Conservation (phyloP, 164 flowering plant species). For the Kingdonia uniflora region DNA sequence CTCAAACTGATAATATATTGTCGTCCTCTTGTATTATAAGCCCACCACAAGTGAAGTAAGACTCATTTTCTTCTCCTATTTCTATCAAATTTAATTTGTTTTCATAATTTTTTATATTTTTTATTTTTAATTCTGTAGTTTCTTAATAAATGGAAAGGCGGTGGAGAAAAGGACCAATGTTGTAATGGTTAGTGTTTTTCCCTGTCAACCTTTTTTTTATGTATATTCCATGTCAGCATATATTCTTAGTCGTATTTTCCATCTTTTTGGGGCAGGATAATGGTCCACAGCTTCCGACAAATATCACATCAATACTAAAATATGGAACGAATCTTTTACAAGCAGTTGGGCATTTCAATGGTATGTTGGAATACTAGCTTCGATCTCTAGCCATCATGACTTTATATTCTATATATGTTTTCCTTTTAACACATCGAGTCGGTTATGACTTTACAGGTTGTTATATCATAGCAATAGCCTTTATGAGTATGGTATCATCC, state of each 20-base stretch:
- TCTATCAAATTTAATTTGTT: neutral
- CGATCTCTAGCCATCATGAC: neutral
- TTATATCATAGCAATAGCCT: constrained; percentile 51
- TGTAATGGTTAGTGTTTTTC: constrained; percentile 41
- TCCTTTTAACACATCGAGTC: constrained; percentile 5
- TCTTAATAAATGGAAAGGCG: constrained; percentile 71
- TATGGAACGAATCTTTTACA: constrained; percentile 86
- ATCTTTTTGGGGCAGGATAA: constrained; percentile 32
- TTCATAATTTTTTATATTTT: neutral
- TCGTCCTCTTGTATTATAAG: constrained; percentile 72
- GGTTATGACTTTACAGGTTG: constrained; percentile 34
- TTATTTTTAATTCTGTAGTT: constrained; percentile 34
- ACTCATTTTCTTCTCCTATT: constrained; percentile 3
- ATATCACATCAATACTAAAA: constrained; percentile 48
- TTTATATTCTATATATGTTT: neutral
- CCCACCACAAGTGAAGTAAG: constrained; percentile 77
- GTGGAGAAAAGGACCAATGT: constrained; percentile 49
- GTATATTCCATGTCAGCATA: neutral
- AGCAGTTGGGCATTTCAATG: constrained; percentile 70
- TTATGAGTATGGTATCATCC: constrained; percentile 31
- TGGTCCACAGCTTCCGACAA: constrained; percentile 80
- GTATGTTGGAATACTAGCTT: constrained; percentile 23
- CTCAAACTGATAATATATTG: constrained; percentile 51
- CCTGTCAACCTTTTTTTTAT: constrained; percentile 4
- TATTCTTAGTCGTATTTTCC: neutral